These are phyloP conservation scores for Candida multigemmis DNA, from an alignment of 805 yeast genomes.

Conservation along the genomic window DNA sequence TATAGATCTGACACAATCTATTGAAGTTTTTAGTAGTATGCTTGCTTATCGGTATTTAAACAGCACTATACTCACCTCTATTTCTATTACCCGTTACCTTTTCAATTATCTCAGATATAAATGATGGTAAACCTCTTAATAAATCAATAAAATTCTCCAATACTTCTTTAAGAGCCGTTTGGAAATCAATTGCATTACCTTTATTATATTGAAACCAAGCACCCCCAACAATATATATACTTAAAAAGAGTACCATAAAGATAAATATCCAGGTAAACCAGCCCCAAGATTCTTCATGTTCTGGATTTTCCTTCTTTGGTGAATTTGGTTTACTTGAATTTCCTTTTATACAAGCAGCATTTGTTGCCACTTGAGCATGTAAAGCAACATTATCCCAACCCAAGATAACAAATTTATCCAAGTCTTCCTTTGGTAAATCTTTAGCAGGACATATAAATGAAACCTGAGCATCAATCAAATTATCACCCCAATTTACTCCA, in stretches of 20 bases:
- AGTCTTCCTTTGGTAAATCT: conserved; percentile 10
- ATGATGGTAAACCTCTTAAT: conserved; percentile 51
- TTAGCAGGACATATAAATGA: conserved; percentile 36
- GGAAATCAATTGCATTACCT: conserved; percentile 61
- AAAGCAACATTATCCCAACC: conserved; percentile 29
- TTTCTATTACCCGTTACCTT: conserved; percentile 53
- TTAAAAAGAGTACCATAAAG: conserved; percentile 56
- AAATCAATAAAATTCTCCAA: conserved; percentile 58
- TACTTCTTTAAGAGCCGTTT: conserved; percentile 66
- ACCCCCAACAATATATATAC: conserved; percentile 63
- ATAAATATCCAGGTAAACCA: conserved; percentile 79
- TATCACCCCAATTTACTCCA: conserved; percentile 68
- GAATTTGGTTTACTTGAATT: conserved; percentile 17
- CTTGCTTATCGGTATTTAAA: too few species aligned
- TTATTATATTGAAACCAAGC: conserved; percentile 72
- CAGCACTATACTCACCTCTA: conserved; percentile 93
- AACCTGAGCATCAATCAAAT: conserved; percentile 36
- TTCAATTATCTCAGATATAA: conserved; percentile 56
- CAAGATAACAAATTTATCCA: conserved; percentile 15
- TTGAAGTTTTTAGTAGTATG: too few species aligned
- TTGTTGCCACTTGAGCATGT: conserved; percentile 18
- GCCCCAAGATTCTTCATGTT: conserved; percentile 56
- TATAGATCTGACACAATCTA: too few species aligned
- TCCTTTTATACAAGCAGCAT: conserved; percentile 31
- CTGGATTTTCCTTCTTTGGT: conserved; percentile 7